Percentiles rank a stretch among this genome's conserved stretches.
Conservation (phyloP, 139 green algal species). For the Raphidocelis subcapitata region DNA sequence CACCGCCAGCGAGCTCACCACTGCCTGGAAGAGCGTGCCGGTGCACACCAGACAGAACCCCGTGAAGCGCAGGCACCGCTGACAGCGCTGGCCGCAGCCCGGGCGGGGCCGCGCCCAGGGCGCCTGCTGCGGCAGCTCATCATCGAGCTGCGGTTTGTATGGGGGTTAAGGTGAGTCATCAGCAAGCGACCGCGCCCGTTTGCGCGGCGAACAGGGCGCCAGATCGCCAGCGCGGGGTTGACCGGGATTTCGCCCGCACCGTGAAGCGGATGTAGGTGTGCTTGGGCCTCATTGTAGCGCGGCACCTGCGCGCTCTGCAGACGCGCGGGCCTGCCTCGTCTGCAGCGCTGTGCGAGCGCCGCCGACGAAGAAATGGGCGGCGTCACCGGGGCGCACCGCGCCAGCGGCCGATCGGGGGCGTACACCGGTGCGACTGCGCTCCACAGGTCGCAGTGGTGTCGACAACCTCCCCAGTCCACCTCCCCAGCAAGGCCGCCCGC, state of each 20-base stretch:
- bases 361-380: not conserved
- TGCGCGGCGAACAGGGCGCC: not conserved
- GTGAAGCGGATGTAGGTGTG: not conserved
- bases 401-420: not conserved
- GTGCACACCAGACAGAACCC: conserved; percentile 16
- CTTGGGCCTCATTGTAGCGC: not conserved
- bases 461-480: no score
- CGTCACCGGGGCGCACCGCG: not conserved
- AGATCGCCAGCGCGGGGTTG: not conserved
- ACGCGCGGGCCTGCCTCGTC: not conserved
- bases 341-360: not conserved
- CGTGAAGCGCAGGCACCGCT: conserved; percentile 31
- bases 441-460: no score
- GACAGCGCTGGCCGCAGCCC: not conserved
- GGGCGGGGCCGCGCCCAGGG: not conserved
- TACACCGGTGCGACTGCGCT: no score
- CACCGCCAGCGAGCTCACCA: no score
- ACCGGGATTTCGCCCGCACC: no score
- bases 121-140: conserved; percentile 1
- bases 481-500: no score
- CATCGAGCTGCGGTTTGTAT: conserved; percentile 5
- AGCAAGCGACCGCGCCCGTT: no score
- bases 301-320: not conserved
- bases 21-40: conserved; percentile 22
- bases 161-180: no score